Conservation (phyloP, 306 rosid genomes). For the Alnus rubra region DNA sequence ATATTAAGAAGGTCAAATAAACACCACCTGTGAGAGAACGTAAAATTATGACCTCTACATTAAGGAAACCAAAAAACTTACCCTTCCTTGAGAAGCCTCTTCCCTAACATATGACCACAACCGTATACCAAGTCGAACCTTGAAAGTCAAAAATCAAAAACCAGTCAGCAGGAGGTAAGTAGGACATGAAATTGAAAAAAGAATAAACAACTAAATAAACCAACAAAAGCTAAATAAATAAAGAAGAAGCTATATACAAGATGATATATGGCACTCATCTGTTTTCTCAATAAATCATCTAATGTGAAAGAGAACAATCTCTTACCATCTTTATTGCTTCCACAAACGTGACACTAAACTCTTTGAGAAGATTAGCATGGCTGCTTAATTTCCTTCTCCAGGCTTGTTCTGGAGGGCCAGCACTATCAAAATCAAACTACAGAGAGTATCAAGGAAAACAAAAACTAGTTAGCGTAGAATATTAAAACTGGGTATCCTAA, state of each 20-base stretch:
- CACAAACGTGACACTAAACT: constrained; percentile 84
- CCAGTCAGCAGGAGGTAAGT: constrained; percentile 23
- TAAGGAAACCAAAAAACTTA: constrained; percentile 38
- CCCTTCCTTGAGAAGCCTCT: constrained; percentile 99
- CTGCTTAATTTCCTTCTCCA: constrained; percentile 95
- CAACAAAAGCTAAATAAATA: constrained; percentile 9
- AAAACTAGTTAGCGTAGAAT: constrained; percentile 9
- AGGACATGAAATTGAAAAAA: not conserved
- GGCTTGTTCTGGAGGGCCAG: constrained; percentile 97
- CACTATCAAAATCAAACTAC: constrained; percentile 90
- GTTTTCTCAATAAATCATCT: constrained; percentile 23
- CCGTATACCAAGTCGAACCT: constrained; percentile 90
- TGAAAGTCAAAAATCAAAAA: constrained; percentile 28
- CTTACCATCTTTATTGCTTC: constrained; percentile 96
- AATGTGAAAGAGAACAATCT: constrained; percentile 15
- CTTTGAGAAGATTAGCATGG: constrained; percentile 91
- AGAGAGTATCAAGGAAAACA: constrained; percentile 22
- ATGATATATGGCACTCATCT: not conserved
- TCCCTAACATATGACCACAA: constrained; percentile 97
- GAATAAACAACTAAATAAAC: not conserved
- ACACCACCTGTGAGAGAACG: not conserved
- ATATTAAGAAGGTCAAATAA: not conserved
- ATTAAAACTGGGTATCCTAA: not conserved
- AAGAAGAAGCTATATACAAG: constrained; percentile 1
- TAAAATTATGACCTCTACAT: constrained; percentile 10